These are phyloP conservation scores for Linum trigynum DNA, from an alignment of 345 rosid species.

Conservation along the genomic window DNA sequence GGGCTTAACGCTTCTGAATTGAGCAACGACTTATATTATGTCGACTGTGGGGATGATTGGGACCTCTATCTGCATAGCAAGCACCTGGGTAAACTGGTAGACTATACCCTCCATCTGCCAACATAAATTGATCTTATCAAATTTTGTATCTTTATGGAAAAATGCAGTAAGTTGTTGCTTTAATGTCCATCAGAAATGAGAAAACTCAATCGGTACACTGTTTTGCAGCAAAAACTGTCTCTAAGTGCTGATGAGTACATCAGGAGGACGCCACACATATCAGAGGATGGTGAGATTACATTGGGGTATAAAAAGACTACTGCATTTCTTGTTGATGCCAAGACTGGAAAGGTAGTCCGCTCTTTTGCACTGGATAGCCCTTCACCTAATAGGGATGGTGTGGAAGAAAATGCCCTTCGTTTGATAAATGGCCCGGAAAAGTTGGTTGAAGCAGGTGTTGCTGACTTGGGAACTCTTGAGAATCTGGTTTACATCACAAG, in stretches of 20 bases:
- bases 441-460: slow-evolving; percentile 6
- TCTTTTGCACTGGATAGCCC: slow-evolving; percentile 8
- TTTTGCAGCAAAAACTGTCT: slow-evolving; percentile 14
- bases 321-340: slow-evolving; percentile 21
- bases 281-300: slow-evolving; percentile 19
- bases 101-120: not conserved
- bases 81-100: slow-evolving; percentile 36
- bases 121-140: not conserved
- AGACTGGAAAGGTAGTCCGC: slow-evolving; percentile 14
- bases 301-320: slow-evolving; percentile 20
- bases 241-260: slow-evolving; percentile 19
- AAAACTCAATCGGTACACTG: not conserved
- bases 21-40: slow-evolving; percentile 31
- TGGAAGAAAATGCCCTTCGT: slow-evolving; percentile 8
- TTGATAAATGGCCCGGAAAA: slow-evolving; percentile 3
- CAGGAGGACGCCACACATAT: slow-evolving; percentile 14
- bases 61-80: slow-evolving; percentile 38
- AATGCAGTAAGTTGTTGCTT: not conserved
- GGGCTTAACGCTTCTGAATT: slow-evolving; percentile 27
- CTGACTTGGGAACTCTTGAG: slow-evolving; percentile 12
- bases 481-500: slow-evolving; percentile 19
- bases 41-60: slow-evolving; percentile 59
- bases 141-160: not conserved
- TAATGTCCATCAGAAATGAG: not conserved
- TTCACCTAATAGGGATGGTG: not conserved